These are phyloP conservation scores for Russula earlei DNA, from an alignment of 768 basidiomycete genomes.

Conservation along the genomic window DNA sequence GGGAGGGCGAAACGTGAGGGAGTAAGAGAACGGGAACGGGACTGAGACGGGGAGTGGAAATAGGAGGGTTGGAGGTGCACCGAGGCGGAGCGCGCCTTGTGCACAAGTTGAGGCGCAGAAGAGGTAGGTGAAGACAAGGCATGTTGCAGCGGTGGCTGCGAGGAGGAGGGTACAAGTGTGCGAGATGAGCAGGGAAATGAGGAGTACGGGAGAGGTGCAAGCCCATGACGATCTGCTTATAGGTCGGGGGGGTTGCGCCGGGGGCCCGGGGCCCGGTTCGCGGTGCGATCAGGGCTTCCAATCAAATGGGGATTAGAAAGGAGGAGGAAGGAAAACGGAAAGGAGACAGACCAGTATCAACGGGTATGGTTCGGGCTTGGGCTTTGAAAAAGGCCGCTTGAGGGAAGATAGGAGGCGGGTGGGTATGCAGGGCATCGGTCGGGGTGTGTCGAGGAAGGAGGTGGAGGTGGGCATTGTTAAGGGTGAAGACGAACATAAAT, in stretches of 20 bases:
- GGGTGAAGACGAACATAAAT: not conserved
- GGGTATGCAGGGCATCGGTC: not conserved
- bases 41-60: not conserved
- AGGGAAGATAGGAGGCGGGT: slow-evolving; percentile 11
- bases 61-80: slow-evolving; percentile 18
- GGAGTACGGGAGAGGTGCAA: slow-evolving; percentile 70
- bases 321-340: not conserved
- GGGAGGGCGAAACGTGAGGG: not conserved
- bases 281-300: slow-evolving; percentile 33
- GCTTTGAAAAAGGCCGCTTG: slow-evolving; percentile 8
- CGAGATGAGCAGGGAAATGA: slow-evolving; percentile 41
- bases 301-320: not conserved
- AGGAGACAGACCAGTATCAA: not conserved
- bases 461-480: not conserved
- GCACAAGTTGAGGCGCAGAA: slow-evolving; percentile 22
- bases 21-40: not conserved
- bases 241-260: slow-evolving; percentile 45
- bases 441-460: not conserved
- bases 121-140: slow-evolving; percentile 11
- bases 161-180: slow-evolving; percentile 3
- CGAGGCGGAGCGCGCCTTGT: slow-evolving; percentile 20
- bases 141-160: slow-evolving; percentile 3
- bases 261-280: slow-evolving; percentile 31
- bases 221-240: slow-evolving; percentile 76
- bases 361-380: not conserved